Evolutionary conservation across 2,329 filamentous ascomycete genomes (phyloP).

Genomic region (Kalaharituber pfeilii): DNA sequence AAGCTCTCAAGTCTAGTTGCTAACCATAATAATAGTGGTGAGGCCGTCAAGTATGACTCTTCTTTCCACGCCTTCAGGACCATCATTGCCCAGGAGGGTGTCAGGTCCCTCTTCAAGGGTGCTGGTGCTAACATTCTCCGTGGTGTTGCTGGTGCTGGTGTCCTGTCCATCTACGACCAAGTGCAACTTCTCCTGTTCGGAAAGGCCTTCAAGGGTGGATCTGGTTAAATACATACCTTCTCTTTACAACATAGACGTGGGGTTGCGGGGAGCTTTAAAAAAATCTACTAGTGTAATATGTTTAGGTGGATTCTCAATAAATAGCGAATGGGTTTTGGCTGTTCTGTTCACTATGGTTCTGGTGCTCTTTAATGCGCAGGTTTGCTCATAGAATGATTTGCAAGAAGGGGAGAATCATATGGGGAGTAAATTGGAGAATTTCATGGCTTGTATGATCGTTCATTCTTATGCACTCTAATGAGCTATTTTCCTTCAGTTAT

Average conservation of each 20-base stretch:
- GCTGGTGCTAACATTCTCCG: conserved; percentile 99
- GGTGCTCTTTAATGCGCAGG: not conserved
- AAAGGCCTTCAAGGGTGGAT: conserved; percentile 75
- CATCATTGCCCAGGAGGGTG: conserved; percentile 95
- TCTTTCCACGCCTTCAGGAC: conserved; percentile 88
- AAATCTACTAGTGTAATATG: conserved; percentile 1
- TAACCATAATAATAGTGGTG: conserved; percentile 29
- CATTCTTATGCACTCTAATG: too few relatives aligned
- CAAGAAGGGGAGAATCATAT: too few relatives aligned
- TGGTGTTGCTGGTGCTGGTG: conserved; percentile 99
- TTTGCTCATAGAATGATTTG: too few relatives aligned
- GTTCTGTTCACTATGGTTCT: not conserved
- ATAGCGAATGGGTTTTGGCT: conserved; percentile 2
- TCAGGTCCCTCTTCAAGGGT: conserved; percentile 99
- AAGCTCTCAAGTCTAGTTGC: not conserved
- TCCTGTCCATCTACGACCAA: conserved; percentile 99
- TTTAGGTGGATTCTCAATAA: not conserved
- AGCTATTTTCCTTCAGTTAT: too few relatives aligned
- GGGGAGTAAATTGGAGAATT: too few relatives aligned
- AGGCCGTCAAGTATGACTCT: conserved; percentile 99
- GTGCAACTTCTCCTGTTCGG: conserved; percentile 98
- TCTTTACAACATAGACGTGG: not conserved
- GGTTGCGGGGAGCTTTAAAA: not conserved
- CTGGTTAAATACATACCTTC: conserved; percentile 17
- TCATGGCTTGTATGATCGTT: too few relatives aligned